Conservation (phyloP, 2,329 filamentous ascomycete species). For the Hypoxylon sp. region DNA sequence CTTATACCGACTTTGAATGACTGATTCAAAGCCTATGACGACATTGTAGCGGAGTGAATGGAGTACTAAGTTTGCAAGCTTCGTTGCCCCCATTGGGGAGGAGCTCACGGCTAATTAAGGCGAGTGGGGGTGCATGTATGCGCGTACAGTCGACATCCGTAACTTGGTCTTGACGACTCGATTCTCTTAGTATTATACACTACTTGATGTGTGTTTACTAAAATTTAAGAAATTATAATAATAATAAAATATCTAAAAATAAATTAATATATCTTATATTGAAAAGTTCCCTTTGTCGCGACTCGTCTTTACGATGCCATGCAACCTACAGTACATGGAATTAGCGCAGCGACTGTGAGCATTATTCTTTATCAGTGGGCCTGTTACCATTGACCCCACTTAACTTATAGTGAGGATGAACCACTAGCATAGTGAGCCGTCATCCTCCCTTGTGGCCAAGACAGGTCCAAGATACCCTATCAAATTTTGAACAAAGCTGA, state of each 20-base stretch:
- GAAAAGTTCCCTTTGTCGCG: background rate
- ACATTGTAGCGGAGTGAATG: conserved; percentile 39
- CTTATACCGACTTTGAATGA: background rate
- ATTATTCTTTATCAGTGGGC: conserved; percentile 15
- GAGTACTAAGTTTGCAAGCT: conserved; percentile 25
- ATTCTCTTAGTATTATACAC: background rate
- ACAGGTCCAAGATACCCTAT: conserved; percentile 34
- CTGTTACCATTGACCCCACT: conserved; percentile 27
- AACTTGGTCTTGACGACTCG: conserved; percentile 1
- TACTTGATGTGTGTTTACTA: background rate
- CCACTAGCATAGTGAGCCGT: conserved; percentile 29
- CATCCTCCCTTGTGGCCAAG: conserved; percentile 39
- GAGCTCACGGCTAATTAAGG: conserved; percentile 5
- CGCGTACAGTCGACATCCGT: conserved; percentile 14
- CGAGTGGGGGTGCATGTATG: conserved; percentile 13
- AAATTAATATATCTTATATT: background rate
- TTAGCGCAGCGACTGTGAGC: conserved; percentile 17
- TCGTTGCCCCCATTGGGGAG: conserved; percentile 20
- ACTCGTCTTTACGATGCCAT: background rate
- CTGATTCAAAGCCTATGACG: conserved; percentile 19
- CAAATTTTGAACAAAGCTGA: conserved; percentile 43
- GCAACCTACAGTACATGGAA: conserved; percentile 8
- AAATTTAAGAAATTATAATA: background rate
- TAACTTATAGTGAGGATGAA: conserved; percentile 26
- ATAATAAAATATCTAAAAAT: conserved; percentile 9